These are phyloP conservation scores for Candida maris DNA, from an alignment of 805 yeast species.

Conservation along the genomic window DNA sequence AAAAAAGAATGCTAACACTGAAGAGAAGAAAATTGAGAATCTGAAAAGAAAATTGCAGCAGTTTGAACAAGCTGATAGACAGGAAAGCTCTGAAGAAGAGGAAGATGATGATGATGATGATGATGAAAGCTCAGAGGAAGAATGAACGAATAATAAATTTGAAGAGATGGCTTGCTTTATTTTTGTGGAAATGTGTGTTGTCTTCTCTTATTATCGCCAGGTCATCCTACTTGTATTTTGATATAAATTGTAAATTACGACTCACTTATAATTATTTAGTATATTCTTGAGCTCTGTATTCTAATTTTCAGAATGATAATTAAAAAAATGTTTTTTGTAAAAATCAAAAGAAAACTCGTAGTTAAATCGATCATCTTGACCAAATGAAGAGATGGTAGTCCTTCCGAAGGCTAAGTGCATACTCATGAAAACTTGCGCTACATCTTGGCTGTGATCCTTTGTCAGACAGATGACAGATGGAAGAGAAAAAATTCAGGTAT, in stretches of 20 bases:
- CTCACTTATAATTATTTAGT: too few species aligned
- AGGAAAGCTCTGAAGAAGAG: constrained; percentile 64
- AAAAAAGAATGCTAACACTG: constrained; percentile 47
- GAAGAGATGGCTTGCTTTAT: too few species aligned
- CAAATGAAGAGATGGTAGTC: too few species aligned
- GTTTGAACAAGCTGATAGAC: constrained; percentile 51
- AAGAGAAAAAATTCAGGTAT: constrained; percentile 26
- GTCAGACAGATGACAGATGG: neutral
- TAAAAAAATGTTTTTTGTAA: too few species aligned
- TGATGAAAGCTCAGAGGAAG: constrained; percentile 31
- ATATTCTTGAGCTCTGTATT: too few species aligned
- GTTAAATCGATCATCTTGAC: too few species aligned
- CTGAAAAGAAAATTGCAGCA: constrained; percentile 74
- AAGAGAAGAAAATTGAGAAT: constrained; percentile 70
- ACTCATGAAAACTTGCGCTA: neutral
- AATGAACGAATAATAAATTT: too few species aligned
- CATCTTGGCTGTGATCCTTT: neutral
- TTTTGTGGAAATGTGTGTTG: too few species aligned
- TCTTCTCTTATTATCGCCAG: neutral
- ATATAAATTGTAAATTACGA: constrained; percentile 1
- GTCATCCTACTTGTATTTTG: neutral
- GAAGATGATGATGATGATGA: constrained; percentile 49
- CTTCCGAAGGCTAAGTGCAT: too few species aligned
- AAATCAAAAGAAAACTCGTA: too few species aligned
- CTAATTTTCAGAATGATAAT: too few species aligned